Base-by-base conservation (phyloP, 164 flowering plant species). In the Sedum album region DNA sequence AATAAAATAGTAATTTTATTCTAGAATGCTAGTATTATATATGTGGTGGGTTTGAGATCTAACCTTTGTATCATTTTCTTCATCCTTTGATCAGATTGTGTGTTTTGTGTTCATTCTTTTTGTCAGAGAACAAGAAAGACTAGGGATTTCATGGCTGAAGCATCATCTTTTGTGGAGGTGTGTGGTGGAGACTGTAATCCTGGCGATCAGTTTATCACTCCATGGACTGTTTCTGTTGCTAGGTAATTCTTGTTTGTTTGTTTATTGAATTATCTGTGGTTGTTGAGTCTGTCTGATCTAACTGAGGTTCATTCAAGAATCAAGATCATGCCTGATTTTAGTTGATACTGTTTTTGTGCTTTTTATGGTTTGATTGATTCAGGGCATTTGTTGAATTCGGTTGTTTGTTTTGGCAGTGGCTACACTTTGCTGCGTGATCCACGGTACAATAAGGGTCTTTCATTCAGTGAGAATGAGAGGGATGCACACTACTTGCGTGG, bases 171-270 rank as follows among this genome's bases (percentile, higher is more conserved):
- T 57, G 62, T 11, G 62, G 62, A 57, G 33, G 73, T 77, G 33
- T 81, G 81, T 63, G 88, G 86, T 70, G 88, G 79, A 74, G 83
- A 83, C 73, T 35, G 53, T 33, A 85, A 83, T 74, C 77, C 85
- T 48, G 77, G 70, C 68, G 85, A 80, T 73, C 85, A 80, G 81
- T 73, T 72, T 66, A 26, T 83, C 73, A 85, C 86, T 17, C 88
- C 88, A 8, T 83, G 86, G 88, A 76, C 82, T 66, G 72, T 79
- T 74, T 80, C 86, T 66, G 85, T 85, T 73, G 86, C 86, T 33
- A 85, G 88, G 88, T 83, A 23, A 68, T 7, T 18, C 2, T 13
- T 9, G 0, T 30, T 2, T 25, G 13, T 20, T 6, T 28, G 65
- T 35, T n/a, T n/a, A n/a, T n/a, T n/a, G n/a, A 35, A 35, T 35